Evolutionary conservation across 148 eudicot species (phyloP).

Genomic region (Persicaria maculosa): DNA sequence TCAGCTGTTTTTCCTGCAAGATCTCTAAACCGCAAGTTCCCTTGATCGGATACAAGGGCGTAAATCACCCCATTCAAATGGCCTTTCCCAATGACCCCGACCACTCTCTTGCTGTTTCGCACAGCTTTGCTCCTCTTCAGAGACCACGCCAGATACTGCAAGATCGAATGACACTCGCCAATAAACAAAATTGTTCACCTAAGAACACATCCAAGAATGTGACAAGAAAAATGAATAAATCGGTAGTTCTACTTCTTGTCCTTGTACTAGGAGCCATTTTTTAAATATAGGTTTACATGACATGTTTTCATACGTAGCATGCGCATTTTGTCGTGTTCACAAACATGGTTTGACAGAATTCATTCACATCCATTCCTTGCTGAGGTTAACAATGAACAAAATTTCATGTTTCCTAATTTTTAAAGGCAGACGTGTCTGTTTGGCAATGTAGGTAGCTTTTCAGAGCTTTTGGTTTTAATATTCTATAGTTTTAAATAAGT

Average conservation of each 20-base stretch:
- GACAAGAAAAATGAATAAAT: not conserved
- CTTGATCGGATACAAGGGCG: slow-evolving; percentile 70
- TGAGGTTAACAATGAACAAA: not conserved
- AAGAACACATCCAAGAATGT: not conserved
- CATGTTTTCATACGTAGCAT: too few species aligned
- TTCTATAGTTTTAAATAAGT: too few species aligned
- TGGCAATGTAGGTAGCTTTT: too few species aligned
- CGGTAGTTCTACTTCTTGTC: not conserved
- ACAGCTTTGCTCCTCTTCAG: slow-evolving; percentile 96
- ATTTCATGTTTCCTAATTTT: not conserved
- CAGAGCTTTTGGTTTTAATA: too few species aligned
- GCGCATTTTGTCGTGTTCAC: too few species aligned
- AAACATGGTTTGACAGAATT: not conserved
- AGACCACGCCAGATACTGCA: slow-evolving; percentile 94
- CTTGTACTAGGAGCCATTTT: not conserved
- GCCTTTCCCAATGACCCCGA: slow-evolving; percentile 92
- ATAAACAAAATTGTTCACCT: not conserved
- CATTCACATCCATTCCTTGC: not conserved
- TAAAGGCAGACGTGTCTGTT: too few species aligned
- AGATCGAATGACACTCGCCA: not conserved
- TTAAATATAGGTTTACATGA: too few species aligned
- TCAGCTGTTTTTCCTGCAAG: slow-evolving; percentile 53
- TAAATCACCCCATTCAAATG: slow-evolving; percentile 92
- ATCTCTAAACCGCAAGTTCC: slow-evolving; percentile 72
- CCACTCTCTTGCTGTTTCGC: slow-evolving; percentile 64